A percentile compares a stretch with the other conserved stretches of the same genome.
Evolutionary conservation across 805 yeast genomes (phyloP).

Genomic region (Teunomyces gatunensis): DNA sequence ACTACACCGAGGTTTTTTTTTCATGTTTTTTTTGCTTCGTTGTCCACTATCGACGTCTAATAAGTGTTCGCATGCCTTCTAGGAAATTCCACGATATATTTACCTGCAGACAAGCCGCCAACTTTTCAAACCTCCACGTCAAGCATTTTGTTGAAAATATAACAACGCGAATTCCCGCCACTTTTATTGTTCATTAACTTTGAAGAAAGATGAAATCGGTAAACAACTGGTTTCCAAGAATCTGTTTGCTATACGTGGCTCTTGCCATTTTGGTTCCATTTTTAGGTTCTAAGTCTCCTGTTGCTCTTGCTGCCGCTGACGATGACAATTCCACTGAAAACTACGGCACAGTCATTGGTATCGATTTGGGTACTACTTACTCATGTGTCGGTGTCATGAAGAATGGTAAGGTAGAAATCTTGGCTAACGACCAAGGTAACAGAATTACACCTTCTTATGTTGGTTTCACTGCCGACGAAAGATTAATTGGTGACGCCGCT

Average conservation of each 20-base stretch:
- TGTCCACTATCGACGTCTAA: neutral
- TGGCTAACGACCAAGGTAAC: constrained; percentile 98
- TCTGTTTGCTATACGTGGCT: constrained; percentile 26
- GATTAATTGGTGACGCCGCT: constrained; percentile 95
- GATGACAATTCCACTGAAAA: constrained; percentile 33
- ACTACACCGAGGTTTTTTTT: neutral
- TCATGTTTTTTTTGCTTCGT: neutral
- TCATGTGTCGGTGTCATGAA: constrained; percentile 95
- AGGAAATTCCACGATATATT: neutral
- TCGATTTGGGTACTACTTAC: constrained; percentile 94
- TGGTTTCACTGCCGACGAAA: constrained; percentile 89
- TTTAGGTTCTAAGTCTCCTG: constrained; percentile 19
- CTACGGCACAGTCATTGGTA: constrained; percentile 80
- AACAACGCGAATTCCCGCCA: neutral
- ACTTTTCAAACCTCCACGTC: constrained; percentile 5
- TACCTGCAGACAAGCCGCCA: neutral
- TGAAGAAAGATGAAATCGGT: neutral
- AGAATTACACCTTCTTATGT: constrained; percentile 97
- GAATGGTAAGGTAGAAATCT: constrained; percentile 89
- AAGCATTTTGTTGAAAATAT: constrained; percentile 3
- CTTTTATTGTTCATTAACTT: neutral
- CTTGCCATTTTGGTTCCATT: constrained; percentile 40
- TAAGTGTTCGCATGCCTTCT: constrained; percentile 1
- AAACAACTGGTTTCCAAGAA: constrained; percentile 14
- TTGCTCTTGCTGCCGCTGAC: constrained; percentile 20